Conservation (phyloP, 2,329 filamentous ascomycete species). For the Diaporthe citriasiana region DNA sequence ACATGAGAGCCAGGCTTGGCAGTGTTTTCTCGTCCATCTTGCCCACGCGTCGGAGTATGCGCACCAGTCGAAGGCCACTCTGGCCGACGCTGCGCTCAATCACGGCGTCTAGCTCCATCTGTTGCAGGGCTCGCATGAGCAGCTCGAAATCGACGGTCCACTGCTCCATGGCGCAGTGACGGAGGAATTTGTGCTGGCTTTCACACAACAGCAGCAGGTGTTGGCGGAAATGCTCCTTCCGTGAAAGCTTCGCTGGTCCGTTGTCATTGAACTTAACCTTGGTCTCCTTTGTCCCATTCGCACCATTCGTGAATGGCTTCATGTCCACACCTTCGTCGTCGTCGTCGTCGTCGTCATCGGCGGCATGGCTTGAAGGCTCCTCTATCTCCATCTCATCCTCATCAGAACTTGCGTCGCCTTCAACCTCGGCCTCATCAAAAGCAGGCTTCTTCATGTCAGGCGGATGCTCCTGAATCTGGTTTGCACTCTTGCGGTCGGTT, state of each 20-base stretch:
- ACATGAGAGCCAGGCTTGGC: slow-evolving; percentile 84
- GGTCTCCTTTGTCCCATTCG: slow-evolving; percentile 49
- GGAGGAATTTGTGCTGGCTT: slow-evolving; percentile 77
- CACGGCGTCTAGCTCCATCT: slow-evolving; percentile 84
- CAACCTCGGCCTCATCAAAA: slow-evolving; percentile 48
- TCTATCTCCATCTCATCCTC: slow-evolving; percentile 49
- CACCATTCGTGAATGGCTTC: slow-evolving; percentile 46
- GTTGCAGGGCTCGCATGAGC: slow-evolving; percentile 78
- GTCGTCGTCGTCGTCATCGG: slow-evolving; percentile 51
- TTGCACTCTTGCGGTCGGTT: slow-evolving; percentile 61
- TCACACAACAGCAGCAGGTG: slow-evolving; percentile 82
- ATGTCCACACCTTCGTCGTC: slow-evolving; percentile 51
- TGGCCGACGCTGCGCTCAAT: slow-evolving; percentile 83
- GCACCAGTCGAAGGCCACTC: slow-evolving; percentile 84
- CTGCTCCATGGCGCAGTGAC: slow-evolving; percentile 77
- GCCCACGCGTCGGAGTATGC: slow-evolving; percentile 87
- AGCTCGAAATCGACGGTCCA: slow-evolving; percentile 89
- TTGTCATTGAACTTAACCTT: slow-evolving; percentile 69
- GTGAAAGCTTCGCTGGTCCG: slow-evolving; percentile 57
- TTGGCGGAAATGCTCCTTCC: slow-evolving; percentile 74
- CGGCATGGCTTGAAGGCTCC: slow-evolving; percentile 53
- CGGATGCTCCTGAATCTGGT: slow-evolving; percentile 58
- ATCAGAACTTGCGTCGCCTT: slow-evolving; percentile 54
- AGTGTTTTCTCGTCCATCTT: slow-evolving; percentile 96
- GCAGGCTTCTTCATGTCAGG: slow-evolving; percentile 45